These are phyloP conservation scores for Herpotrichia juniperi DNA, from an alignment of 2,329 filamentous ascomycete species.

Conservation along the genomic window DNA sequence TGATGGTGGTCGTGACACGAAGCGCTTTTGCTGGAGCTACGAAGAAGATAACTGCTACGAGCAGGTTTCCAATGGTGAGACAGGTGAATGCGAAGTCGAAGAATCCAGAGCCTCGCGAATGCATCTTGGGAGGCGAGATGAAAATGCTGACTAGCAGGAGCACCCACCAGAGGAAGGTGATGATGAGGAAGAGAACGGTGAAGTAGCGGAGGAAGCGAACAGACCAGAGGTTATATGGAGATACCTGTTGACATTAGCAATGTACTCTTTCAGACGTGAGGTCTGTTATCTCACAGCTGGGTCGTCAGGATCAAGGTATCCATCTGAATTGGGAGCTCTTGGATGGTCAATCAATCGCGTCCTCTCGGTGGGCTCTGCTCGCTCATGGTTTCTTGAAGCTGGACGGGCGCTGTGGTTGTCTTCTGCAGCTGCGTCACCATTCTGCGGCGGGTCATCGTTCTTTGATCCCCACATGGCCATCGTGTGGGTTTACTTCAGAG, in stretches of 20 bases:
- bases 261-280: not conserved
- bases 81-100: constrained; percentile 85
- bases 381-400: constrained; percentile 35
- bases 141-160: constrained; percentile 88
- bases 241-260: constrained; percentile 57
- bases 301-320: constrained; percentile 78
- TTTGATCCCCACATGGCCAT: constrained; percentile 63
- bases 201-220: constrained; percentile 81
- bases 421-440: constrained; percentile 45
- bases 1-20: constrained; percentile 72
- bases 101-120: constrained; percentile 90
- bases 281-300: constrained; percentile 67
- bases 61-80: constrained; percentile 75
- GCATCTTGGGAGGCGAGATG: constrained; percentile 84
- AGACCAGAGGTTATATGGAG: constrained; percentile 93
- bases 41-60: constrained; percentile 86
- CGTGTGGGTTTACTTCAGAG: not conserved
- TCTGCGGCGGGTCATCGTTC: constrained; percentile 53
- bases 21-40: constrained; percentile 80
- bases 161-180: constrained; percentile 92
- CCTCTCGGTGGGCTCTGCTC: constrained; percentile 62
- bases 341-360: constrained; percentile 68
- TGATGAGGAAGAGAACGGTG: constrained; percentile 74
- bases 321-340: constrained; percentile 65
- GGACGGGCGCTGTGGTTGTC: constrained; percentile 19